phyloP scores from a whole-genome alignment of 1,139 yeast genomes.

The Taphrina flavorubra region DNA sequence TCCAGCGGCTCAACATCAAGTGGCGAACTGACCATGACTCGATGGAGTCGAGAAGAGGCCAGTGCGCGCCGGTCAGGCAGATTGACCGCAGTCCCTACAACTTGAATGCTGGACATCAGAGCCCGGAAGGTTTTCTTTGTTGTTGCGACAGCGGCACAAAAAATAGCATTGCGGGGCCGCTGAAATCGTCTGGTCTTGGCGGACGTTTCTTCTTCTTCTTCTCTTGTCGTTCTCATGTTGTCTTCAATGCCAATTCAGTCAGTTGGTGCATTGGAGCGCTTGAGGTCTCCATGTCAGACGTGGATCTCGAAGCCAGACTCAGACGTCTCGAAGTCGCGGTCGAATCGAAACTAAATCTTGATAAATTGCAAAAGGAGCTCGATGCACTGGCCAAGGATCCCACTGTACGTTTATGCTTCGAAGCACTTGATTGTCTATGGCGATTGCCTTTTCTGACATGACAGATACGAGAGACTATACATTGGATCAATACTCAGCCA shows the following conservation, averaged over 20 bases:
- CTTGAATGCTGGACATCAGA: too few species aligned
- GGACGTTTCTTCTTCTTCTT: not conserved
- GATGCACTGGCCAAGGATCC: slow-evolving; percentile 8
- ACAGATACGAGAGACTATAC: slow-evolving; percentile 15
- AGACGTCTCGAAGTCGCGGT: slow-evolving; percentile 3
- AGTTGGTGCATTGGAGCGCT: not conserved
- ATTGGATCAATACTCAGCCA: not conserved
- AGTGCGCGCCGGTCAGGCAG: not conserved
- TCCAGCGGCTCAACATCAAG: too few species aligned
- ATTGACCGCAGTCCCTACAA: not conserved
- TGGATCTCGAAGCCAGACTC: slow-evolving; percentile 11
- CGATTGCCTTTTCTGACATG: not conserved
- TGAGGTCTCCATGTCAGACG: not conserved
- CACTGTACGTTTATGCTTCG: not conserved
- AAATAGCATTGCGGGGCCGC: not conserved
- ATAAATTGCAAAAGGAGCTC: slow-evolving; percentile 1
- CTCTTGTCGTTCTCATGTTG: not conserved
- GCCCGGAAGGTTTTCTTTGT: not conserved
- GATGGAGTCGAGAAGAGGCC: not conserved
- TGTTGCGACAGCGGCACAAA: not conserved
- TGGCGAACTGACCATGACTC: too few species aligned
- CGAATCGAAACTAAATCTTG: slow-evolving; percentile 10
- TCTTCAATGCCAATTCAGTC: too few species aligned
- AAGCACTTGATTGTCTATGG: not conserved
- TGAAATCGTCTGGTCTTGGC: not conserved